Evolutionary conservation across 108 stramenopile genomes (phyloP).

Genomic region (Epithemia pelagica): DNA sequence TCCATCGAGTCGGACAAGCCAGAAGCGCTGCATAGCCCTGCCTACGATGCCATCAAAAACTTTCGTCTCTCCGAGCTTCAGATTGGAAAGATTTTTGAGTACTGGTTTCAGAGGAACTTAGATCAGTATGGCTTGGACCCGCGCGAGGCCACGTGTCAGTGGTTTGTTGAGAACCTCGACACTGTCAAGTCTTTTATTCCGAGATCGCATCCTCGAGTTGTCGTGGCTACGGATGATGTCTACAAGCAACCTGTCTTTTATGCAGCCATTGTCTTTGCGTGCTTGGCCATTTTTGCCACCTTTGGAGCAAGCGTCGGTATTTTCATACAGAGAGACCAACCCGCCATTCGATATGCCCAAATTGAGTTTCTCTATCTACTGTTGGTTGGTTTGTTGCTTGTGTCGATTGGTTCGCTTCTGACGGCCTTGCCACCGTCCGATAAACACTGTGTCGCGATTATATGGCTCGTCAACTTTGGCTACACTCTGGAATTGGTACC

Average conservation of each 20-base stretch:
- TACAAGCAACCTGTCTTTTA: slow-evolving; percentile 2
- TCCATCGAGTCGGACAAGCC: neutral
- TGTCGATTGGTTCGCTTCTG: slow-evolving; percentile 26
- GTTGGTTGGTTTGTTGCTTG: slow-evolving; percentile 22
- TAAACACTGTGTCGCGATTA: slow-evolving; percentile 15
- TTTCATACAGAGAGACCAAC: neutral
- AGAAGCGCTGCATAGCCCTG: slow-evolving; percentile 4
- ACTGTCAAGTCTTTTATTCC: slow-evolving; percentile 17
- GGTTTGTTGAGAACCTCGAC: slow-evolving; percentile 28
- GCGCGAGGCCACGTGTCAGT: slow-evolving; percentile 19
- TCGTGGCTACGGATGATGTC: slow-evolving; percentile 1
- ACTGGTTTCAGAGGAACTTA: neutral
- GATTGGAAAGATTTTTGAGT: neutral
- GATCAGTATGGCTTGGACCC: neutral
- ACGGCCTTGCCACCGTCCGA: slow-evolving; percentile 12
- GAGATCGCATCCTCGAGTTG: slow-evolving; percentile 13
- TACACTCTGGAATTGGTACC: slow-evolving; percentile 32
- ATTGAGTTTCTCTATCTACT: slow-evolving; percentile 24
- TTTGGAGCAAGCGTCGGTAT: neutral
- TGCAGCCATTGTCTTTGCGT: slow-evolving; percentile 8
- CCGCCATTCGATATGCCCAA: slow-evolving; percentile 12
- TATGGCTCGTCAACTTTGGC: slow-evolving; percentile 35
- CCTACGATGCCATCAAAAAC: slow-evolving; percentile 5
- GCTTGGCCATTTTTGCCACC: slow-evolving; percentile 2
- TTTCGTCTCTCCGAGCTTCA: neutral